Evolutionary conservation across 2,329 filamentous ascomycete genomes (phyloP).

Genomic region (Colletotrichum coccodes): DNA sequence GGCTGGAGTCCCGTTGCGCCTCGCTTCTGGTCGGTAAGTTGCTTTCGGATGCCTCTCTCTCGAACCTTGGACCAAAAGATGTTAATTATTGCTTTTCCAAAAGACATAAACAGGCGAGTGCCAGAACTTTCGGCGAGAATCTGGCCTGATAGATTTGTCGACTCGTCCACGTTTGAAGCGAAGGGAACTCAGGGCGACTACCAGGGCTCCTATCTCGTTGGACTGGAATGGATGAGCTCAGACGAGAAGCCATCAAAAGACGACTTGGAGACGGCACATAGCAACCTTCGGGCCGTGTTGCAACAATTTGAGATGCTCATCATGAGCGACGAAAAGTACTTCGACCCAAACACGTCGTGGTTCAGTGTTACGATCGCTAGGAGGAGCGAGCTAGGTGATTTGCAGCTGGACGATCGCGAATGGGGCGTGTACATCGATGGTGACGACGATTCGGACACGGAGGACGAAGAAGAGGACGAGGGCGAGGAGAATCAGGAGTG

Average conservation of each 20-base stretch:
- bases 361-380: slow-evolving; percentile 53
- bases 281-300: slow-evolving; percentile 54
- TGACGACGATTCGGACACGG: slow-evolving; percentile 50
- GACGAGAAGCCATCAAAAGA: slow-evolving; percentile 45
- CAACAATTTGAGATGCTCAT: slow-evolving; percentile 61
- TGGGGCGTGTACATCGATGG: slow-evolving; percentile 62
- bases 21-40: slow-evolving; percentile 66
- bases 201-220: slow-evolving; percentile 70
- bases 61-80: not conserved
- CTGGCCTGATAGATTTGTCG: slow-evolving; percentile 71
- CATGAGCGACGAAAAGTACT: slow-evolving; percentile 56
- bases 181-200: slow-evolving; percentile 56
- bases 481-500: slow-evolving; percentile 21
- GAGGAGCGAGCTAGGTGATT: slow-evolving; percentile 48
- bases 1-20: slow-evolving; percentile 71
- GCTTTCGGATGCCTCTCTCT: not conserved
- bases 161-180: slow-evolving; percentile 36
- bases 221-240: slow-evolving; percentile 54
- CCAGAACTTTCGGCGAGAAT: slow-evolving; percentile 64
- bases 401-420: slow-evolving; percentile 57
- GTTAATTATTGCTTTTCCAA: not conserved
- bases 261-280: slow-evolving; percentile 53
- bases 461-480: slow-evolving; percentile 42
- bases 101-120: slow-evolving; percentile 65
- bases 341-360: slow-evolving; percentile 60